Percentiles rank a stretch among this genome's conserved stretches.
phyloP scores from a whole-genome alignment of 352 stramenopile genomes.

The Plasmopara viticola region DNA sequence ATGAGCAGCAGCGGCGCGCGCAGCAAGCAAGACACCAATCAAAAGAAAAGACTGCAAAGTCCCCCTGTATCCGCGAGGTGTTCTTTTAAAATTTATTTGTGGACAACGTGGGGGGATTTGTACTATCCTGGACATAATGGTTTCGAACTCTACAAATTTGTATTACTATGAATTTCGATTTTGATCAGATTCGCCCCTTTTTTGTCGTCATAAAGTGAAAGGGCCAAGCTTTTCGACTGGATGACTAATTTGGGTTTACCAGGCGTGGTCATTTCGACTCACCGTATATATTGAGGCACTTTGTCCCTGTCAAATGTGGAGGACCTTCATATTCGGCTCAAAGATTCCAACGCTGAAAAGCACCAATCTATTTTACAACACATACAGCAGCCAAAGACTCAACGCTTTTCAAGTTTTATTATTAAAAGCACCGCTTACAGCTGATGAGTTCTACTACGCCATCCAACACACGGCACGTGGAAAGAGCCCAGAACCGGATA shows the following conservation, averaged over 20 bases:
- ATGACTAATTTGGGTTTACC: not conserved
- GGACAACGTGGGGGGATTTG: too few species aligned
- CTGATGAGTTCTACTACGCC: not conserved
- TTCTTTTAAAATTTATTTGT: too few species aligned
- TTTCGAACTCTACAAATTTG: too few species aligned
- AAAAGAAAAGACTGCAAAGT: too few species aligned
- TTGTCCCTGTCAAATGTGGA: constrained; percentile 3
- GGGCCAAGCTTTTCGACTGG: not conserved
- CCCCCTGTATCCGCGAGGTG: too few species aligned
- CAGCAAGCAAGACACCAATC: too few species aligned
- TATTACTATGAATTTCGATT: not conserved
- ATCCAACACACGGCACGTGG: not conserved
- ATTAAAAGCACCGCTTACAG: not conserved
- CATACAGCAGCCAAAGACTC: not conserved
- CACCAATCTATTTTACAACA: not conserved
- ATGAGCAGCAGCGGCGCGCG: constrained; percentile 21
- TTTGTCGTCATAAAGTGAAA: not conserved
- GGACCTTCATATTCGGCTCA: constrained; percentile 1
- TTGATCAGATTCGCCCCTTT: not conserved
- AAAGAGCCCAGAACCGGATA: not conserved
- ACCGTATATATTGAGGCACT: constrained; percentile 6
- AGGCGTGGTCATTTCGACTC: not conserved
- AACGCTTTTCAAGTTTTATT: not conserved
- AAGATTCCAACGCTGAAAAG: not conserved
- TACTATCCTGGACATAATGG: too few species aligned